Evolutionary conservation across 169 alveolate genomes (phyloP), one percentile per base, ranked within the genome.

Genomic region (Plasmodium berghei): DNA sequence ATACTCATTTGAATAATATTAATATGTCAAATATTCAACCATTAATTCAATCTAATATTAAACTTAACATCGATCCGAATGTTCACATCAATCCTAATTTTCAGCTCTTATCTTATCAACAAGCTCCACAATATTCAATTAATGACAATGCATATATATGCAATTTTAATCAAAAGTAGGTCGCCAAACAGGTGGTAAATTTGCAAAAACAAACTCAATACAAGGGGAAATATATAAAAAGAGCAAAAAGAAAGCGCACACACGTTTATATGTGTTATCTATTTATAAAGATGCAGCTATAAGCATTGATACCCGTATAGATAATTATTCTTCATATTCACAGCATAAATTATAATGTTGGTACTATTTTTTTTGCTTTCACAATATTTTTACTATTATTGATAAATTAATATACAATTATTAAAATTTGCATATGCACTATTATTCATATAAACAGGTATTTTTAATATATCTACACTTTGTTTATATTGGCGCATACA

Each of bases 361-460:
- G 42, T 52, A 52, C 0, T 70, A 22, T 12, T 74, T 46, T 52
- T 48, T 64, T 70, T 58, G 9, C 34, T 58, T 58, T 9, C 34
- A 9, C 42, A 34, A 34, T 20, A 14, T 75, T 75, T 73, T 34
- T 20, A 73, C 48, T 12, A 73, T 73, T 58, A 73, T 56, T 63
- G 63, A 73, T 58, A 73, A 58, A 10, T 73, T 73, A 73, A 73
- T 61, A 52, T 46, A 74, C n/a, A 74, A 74, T 34, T 74, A 62
- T 74, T 62, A 61, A 74, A 24, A 73, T 73, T 73, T 56, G 22
- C 34, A 58, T 54, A 24, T 74, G 46, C 63, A 66, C 63, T 61
- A 34, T 34, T 34, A 34, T 34, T 34, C 42, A 34, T 34, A 5
- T 34, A 34, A 34, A 34, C 42, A 34, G 42, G 42, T 34, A 34